These are phyloP conservation scores for Rosellinia necatrix DNA, from an alignment of 2,329 filamentous ascomycete species.

Conservation along the genomic window DNA sequence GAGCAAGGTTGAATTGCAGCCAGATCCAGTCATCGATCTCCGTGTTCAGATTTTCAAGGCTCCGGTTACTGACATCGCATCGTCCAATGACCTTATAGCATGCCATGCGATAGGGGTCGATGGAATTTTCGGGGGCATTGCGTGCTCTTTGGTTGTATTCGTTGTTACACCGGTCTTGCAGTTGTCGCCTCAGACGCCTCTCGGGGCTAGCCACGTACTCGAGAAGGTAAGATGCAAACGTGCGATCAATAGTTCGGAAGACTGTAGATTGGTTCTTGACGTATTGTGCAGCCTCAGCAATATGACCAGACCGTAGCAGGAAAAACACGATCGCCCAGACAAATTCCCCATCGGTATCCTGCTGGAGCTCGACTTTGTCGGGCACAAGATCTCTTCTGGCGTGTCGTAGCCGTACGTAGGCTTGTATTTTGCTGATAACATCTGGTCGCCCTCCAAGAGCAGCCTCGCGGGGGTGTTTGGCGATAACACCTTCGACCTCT, in stretches of 20 bases:
- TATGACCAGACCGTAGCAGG: conserved; percentile 81
- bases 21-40: conserved; percentile 74
- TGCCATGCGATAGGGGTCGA: conserved; percentile 94
- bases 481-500: conserved; percentile 76
- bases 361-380: conserved; percentile 80
- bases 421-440: conserved; percentile 86
- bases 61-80: conserved; percentile 68
- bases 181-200: conserved; percentile 73
- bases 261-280: conserved; percentile 77
- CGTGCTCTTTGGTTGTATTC: conserved; percentile 86
- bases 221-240: conserved; percentile 85
- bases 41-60: conserved; percentile 64
- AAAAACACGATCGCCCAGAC: conserved; percentile 96
- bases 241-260: conserved; percentile 89
- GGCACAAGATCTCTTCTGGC: conserved; percentile 82
- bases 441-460: conserved; percentile 88
- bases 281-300: conserved; percentile 83
- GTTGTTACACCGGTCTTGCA: conserved; percentile 85
- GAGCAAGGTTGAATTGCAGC: conserved; percentile 72
- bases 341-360: conserved; percentile 74
- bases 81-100: conserved; percentile 97
- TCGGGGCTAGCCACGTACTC: conserved; percentile 80
- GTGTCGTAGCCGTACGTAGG: conserved; percentile 82
- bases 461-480: conserved; percentile 85
- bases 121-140: conserved; percentile 82